Conservation (phyloP, 2,329 filamentous ascomycete species). For the Sodiomyces alkalinus region DNA sequence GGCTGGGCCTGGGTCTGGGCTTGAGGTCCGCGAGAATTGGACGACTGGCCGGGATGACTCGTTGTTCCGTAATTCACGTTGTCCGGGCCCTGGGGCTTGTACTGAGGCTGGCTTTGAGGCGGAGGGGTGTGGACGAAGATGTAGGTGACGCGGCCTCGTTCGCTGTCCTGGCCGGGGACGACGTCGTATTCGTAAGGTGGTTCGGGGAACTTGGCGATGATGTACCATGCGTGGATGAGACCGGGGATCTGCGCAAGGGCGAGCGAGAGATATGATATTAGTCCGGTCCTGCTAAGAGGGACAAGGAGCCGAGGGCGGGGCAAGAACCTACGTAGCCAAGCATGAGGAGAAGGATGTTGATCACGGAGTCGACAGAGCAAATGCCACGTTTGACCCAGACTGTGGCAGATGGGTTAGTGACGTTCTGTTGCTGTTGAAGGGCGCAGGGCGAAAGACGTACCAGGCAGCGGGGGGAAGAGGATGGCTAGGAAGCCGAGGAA, state of each 20-base stretch:
- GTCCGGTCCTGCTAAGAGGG: conserved; percentile 9
- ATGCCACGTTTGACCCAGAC: conserved; percentile 96
- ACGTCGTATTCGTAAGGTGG: conserved; percentile 53
- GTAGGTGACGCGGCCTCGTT: conserved; percentile 52
- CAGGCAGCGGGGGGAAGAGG: conserved; percentile 49
- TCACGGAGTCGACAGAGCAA: conserved; percentile 81
- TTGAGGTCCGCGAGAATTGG: too few species aligned
- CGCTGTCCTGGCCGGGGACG: conserved; percentile 36
- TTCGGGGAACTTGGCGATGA: conserved; percentile 83
- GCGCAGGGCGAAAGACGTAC: conserved; percentile 25
- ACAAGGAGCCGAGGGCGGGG: not conserved
- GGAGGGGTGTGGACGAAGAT: conserved; percentile 51
- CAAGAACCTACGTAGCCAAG: conserved; percentile 52
- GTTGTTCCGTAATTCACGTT: conserved; percentile 12
- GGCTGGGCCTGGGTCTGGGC: too few species aligned
- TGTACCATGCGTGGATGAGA: conserved; percentile 93
- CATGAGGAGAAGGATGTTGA: conserved; percentile 83
- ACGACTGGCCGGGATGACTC: conserved; percentile 9
- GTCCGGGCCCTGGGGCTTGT: conserved; percentile 14
- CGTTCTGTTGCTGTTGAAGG: not conserved
- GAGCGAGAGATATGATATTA: conserved; percentile 1
- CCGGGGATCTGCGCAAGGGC: conserved; percentile 62
- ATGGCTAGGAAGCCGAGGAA: conserved; percentile 50
- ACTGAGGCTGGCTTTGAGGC: conserved; percentile 15
- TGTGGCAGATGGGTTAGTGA: conserved; percentile 24